A percentile compares a stretch with the other conserved stretches of the same genome.
These are phyloP conservation scores for Endogone sp. DNA, from an alignment of 192 early-diverging fungal genomes.

Conservation along the genomic window DNA sequence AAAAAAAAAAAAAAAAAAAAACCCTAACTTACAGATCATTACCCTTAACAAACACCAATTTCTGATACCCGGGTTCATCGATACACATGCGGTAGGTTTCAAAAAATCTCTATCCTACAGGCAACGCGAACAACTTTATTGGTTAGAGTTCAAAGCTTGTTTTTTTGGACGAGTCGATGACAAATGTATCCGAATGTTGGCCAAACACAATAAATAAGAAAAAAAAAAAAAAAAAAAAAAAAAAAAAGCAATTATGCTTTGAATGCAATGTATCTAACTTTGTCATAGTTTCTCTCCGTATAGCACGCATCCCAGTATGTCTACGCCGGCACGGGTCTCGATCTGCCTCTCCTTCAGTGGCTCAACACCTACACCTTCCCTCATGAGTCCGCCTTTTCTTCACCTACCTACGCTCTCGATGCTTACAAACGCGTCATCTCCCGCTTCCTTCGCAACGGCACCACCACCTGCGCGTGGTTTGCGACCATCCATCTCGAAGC, in stretches of 20 bases:
- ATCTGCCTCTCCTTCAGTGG: slow-evolving; percentile 88
- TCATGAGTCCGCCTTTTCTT: slow-evolving; percentile 69
- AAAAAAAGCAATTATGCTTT: no score
- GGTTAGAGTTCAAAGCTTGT: no score
- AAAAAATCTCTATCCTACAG: background rate
- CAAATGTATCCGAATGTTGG: no score
- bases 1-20: no score
- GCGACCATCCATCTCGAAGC: slow-evolving; percentile 84
- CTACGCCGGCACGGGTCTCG: slow-evolving; percentile 85
- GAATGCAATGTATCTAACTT: background rate
- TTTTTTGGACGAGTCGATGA: no score
- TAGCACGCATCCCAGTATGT: slow-evolving; percentile 90
- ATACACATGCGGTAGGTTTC: slow-evolving; percentile 77
- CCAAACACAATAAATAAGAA: no score
- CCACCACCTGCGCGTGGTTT: slow-evolving; percentile 90
- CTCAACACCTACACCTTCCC: slow-evolving; percentile 90
- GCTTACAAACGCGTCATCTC: slow-evolving; percentile 67
- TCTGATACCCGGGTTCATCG: slow-evolving; percentile 87
- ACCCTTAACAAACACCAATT: slow-evolving; percentile 58
- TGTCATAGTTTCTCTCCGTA: background rate
- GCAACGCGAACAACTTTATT: no score
- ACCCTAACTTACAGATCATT: slow-evolving; percentile 21
- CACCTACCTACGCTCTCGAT: slow-evolving; percentile 57
- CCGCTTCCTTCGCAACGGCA: slow-evolving; percentile 74
- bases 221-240: no score